phyloP scores from a whole-genome alignment of 768 basidiomycete species.

The Auricularia auricula-judae region DNA sequence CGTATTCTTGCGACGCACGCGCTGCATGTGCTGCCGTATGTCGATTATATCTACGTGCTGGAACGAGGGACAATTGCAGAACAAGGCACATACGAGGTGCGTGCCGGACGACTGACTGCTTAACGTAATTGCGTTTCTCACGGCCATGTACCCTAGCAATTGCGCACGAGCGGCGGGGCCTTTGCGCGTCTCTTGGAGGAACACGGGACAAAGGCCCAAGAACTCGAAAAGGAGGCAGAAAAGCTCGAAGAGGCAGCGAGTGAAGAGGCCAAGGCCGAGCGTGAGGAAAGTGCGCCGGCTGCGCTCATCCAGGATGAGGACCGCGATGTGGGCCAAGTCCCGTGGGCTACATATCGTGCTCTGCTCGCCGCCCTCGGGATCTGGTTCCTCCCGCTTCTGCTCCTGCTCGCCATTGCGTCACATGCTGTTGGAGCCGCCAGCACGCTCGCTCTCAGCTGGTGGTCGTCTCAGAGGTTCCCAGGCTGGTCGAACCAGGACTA shows the following conservation, averaged over 20 bases:
- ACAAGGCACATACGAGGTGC: conserved; percentile 47
- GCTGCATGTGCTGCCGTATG: conserved; percentile 43
- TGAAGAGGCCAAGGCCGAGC: not conserved
- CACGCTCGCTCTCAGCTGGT: conserved; percentile 65
- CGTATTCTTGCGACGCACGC: conserved; percentile 56
- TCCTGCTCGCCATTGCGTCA: conserved; percentile 30
- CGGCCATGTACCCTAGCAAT: not conserved
- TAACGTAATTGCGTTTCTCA: not conserved
- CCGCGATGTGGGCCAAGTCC: conserved; percentile 41
- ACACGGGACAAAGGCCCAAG: conserved; percentile 33
- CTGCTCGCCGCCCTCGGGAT: conserved; percentile 40
- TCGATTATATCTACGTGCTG: conserved; percentile 55
- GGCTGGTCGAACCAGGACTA: conserved; percentile 53
- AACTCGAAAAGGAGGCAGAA: conserved; percentile 1
- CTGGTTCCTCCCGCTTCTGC: conserved; percentile 31
- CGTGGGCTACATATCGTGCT: conserved; percentile 34
- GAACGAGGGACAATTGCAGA: conserved; percentile 48
- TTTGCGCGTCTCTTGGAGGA: conserved; percentile 46
- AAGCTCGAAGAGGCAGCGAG: conserved; percentile 7
- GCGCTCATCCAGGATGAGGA: conserved; percentile 42
- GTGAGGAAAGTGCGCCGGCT: conserved; percentile 2
- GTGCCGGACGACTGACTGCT: conserved; percentile 7
- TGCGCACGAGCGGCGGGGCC: conserved; percentile 22
- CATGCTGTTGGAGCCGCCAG: conserved; percentile 42
- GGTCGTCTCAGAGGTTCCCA: conserved; percentile 45